Evolutionary conservation across 139 green algal genomes (phyloP), one percentile per base, ranked within the genome.

Genomic region (Coelastrella sp.): DNA sequence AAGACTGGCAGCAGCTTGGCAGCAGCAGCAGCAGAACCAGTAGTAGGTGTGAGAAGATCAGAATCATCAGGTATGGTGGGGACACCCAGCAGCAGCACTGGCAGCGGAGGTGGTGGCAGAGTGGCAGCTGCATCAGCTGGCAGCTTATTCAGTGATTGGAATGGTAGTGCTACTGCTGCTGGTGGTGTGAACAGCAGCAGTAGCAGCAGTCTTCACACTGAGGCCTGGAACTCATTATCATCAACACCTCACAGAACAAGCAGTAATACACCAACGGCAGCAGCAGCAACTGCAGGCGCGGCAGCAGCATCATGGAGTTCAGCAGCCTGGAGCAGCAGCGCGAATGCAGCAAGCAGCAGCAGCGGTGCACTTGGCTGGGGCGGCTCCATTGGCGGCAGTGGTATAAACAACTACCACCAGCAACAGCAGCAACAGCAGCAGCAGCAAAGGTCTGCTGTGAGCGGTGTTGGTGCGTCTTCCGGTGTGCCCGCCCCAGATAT

Each of bases 341-440:
- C n/a, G n/a, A n/a, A n/a, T n/a, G n/a, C n/a, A n/a, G 59, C 13
- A 4, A 38, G 25, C 3, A 45, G 62, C 41, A 25, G 9, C 30
- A 60, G 6, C 37, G 32, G 64, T 27, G 37, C 37, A 21, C 23
- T 32, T 4, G n/a, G n/a, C n/a, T 30, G 60, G 35, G 40, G 21
- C 17, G 32, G 21, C 6, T 57, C n/a, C 48, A 66, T n/a, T 30
- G n/a, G 81, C 50, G 34, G 79, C 79, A 72, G 62, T 48, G 79
- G 74, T 30, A 38, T 69, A 32, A 41, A 43, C 43, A 78, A 48
- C 43, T 6, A 63, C 64, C 63, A 76, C 50, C 34, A 74, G 71
- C 62, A 76, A 62, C 79, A 76, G 78, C 11, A 63, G 64, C 63
- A 76, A 66, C 34, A 74, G 71, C 62, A 76, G 79, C 79, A 76